These are phyloP conservation scores for Starmera amethionina DNA, from an alignment of 805 yeast species.

Conservation along the genomic window DNA sequence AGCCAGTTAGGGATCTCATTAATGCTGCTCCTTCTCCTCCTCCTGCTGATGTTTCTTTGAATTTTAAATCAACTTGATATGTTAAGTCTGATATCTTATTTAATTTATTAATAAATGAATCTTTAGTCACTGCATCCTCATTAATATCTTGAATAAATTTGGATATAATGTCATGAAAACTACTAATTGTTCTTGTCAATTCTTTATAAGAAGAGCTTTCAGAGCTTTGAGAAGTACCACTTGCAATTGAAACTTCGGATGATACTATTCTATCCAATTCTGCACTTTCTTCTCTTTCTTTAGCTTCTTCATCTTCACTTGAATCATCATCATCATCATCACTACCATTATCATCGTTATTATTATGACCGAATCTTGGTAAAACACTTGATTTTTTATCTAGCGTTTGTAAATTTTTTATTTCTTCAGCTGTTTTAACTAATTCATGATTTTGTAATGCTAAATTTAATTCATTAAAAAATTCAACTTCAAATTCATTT, in stretches of 20 bases:
- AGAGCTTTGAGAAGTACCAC: neutral
- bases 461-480: conserved; percentile 26
- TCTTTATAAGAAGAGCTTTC: conserved; percentile 1
- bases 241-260: neutral
- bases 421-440: neutral
- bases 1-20: conserved; percentile 32
- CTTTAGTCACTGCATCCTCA: neutral
- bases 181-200: conserved; percentile 5
- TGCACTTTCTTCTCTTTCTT: neutral
- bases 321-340: conserved; percentile 3
- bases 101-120: conserved; percentile 5
- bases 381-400: no score
- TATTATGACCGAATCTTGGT: no score
- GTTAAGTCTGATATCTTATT: conserved; percentile 15
- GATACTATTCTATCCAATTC: neutral
- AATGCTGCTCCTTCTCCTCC: conserved; percentile 30
- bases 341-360: neutral
- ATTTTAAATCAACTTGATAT: conserved; percentile 9
- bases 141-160: conserved; percentile 2
- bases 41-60: conserved; percentile 22
- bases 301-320: neutral
- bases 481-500: conserved; percentile 37
- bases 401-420: neutral
- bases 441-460: no score
- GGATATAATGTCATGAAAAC: conserved; percentile 2